Base-by-base conservation (phyloP, 257 asterid genomes). In the Thymus mandschuricus region DNA sequence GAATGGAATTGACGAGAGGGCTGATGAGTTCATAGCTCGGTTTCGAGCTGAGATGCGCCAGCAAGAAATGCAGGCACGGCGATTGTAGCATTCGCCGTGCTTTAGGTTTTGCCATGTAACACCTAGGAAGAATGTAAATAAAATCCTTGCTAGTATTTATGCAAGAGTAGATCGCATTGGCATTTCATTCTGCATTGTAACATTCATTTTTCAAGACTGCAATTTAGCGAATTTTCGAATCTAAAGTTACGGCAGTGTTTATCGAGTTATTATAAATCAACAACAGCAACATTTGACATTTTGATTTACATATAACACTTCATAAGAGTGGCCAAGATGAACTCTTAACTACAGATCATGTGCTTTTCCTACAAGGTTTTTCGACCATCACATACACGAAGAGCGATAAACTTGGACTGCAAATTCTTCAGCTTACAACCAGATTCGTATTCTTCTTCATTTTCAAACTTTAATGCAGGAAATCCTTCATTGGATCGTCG, bases 401-500 rank as follows among this genome's bases (percentile, higher is more conserved):
- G 33, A 45, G n/a, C 30, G 58, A 68, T 56, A 1, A 30, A 56
- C 62, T 29, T 5, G 10, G 6, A 29, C 15, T 29, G 1, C 13
- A 29, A 21, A 29, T 29, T 56, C 61, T 56, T 29, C 35, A 34
- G 4, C 40, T 35, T 1, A 13, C 50, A 38, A 38, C 27, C n/a
- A 8, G 21, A 49, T 61, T 38, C 43, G 21, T 8, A 46, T 58
- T 15, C 59, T 3, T 35, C 21, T 21, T 21, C 21, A 21, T 30
- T 15, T 56, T 4, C 41, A 29, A 40, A 21, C 3, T 41, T 84
- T 79, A 85, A 65, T 82, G 80, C 73, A 86, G 68, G 77, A 92
- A 92, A 43, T 86, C 92, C 74, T 85, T 92, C 97, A 88, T 89
- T 9, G 97, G 98, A 76, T 92, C 97, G 58, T 90, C 95, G 1